These are phyloP conservation scores for Aquanectria penicillioides DNA, from an alignment of 2,329 filamentous ascomycete genomes.

Conservation along the genomic window DNA sequence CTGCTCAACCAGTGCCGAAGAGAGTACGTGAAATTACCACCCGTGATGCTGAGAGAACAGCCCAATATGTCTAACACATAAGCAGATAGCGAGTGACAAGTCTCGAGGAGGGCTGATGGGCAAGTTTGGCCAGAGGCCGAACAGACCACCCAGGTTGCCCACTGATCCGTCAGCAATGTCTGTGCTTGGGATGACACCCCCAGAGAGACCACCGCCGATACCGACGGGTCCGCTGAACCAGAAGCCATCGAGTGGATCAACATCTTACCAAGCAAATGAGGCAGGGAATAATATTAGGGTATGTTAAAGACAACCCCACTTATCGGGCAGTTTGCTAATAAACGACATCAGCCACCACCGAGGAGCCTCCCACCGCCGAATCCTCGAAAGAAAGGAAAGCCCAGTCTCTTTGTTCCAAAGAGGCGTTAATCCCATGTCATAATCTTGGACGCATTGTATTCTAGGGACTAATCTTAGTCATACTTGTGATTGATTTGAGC, in stretches of 20 bases:
- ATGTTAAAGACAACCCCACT: not conserved
- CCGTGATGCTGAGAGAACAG: not conserved
- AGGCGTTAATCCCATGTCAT: conserved; percentile 39
- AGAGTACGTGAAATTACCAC: conserved; percentile 49
- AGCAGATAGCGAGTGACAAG: conserved; percentile 45
- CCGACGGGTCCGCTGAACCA: conserved; percentile 26
- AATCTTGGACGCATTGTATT: conserved; percentile 11
- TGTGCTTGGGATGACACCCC: conserved; percentile 59
- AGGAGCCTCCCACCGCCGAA: conserved; percentile 38
- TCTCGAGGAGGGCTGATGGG: conserved; percentile 46
- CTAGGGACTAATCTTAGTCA: conserved; percentile 18
- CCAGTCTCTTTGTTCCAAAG: conserved; percentile 57
- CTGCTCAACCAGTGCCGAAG: conserved; percentile 48
- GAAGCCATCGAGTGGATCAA: conserved; percentile 36
- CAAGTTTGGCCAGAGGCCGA: conserved; percentile 49
- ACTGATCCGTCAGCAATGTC: conserved; percentile 64
- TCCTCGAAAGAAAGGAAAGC: conserved; percentile 52
- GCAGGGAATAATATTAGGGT: conserved; percentile 35
- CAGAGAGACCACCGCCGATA: conserved; percentile 52
- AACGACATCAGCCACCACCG: conserved; percentile 20
- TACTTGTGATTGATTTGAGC: conserved; percentile 12
- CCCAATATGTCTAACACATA: conserved; percentile 38
- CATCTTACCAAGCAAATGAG: conserved; percentile 26
- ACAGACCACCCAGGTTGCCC: conserved; percentile 42
- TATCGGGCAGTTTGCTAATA: conserved; percentile 25